phyloP scores from a whole-genome alignment of 1,284 basidiomycete genomes.

The Heterobasidion annosum region DNA sequence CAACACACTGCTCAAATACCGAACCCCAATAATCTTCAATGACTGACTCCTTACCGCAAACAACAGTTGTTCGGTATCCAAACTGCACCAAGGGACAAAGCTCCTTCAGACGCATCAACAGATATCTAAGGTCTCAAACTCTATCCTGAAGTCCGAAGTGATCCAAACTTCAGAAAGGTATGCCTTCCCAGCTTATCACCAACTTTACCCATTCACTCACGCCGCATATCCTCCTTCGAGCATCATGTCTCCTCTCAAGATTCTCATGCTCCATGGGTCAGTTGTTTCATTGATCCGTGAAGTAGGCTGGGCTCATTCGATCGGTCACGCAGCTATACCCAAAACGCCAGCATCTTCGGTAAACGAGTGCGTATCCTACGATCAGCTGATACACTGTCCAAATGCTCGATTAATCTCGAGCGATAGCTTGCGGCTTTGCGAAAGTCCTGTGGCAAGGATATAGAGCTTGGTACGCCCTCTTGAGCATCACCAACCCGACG shows the following conservation, averaged over 20 bases:
- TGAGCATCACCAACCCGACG: constrained; percentile 1
- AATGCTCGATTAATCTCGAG: constrained; percentile 13
- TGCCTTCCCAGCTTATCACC: too few relatives aligned
- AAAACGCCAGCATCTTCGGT: constrained; percentile 73
- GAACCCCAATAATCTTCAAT: too few relatives aligned
- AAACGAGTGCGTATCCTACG: constrained; percentile 54
- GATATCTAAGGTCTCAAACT: too few relatives aligned
- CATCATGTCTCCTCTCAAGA: constrained; percentile 5
- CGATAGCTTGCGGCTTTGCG: constrained; percentile 65
- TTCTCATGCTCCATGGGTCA: constrained; percentile 56
- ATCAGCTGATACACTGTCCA: constrained; percentile 3
- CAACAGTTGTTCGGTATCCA: too few relatives aligned
- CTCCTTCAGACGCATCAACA: too few relatives aligned
- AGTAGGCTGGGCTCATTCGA: neutral
- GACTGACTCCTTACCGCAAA: too few relatives aligned
- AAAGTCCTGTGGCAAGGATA: constrained; percentile 55
- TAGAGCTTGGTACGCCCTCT: constrained; percentile 55
- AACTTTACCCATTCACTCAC: too few relatives aligned
- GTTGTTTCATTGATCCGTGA: constrained; percentile 8
- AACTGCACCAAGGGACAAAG: too few relatives aligned
- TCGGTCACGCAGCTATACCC: constrained; percentile 55
- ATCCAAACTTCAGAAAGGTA: too few relatives aligned
- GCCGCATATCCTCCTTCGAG: too few relatives aligned
- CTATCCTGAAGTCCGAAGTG: too few relatives aligned
- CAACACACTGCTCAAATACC: too few relatives aligned